A percentile compares a stretch with the other conserved stretches of the same genome.
Conservation (phyloP, 257 asterid genomes). For the Datura wrightii region DNA sequence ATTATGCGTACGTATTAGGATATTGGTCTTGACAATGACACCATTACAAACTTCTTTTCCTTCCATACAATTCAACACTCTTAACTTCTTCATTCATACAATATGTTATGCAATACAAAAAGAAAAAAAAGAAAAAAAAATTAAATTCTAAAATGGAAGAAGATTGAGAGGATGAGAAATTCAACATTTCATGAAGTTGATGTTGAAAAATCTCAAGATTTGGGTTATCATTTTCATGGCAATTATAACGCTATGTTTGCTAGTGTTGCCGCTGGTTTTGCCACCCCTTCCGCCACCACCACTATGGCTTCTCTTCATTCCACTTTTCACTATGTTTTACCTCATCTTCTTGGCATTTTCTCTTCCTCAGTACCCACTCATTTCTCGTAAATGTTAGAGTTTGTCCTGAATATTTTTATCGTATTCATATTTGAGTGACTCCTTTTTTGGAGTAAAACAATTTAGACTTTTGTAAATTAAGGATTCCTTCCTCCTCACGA, state of each 20-base stretch:
- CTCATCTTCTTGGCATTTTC: neutral
- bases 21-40: neutral
- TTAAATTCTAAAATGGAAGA: neutral
- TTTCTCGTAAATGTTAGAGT: neutral
- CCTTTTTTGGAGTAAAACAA: neutral
- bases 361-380: neutral
- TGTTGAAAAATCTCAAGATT: neutral
- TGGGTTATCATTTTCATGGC: neutral
- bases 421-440: neutral
- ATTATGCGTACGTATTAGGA: neutral
- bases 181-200: neutral
- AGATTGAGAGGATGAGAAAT: too few relatives aligned
- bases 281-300: slow-evolving; percentile 25
- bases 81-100: neutral
- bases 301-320: slow-evolving; percentile 6
- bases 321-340: neutral
- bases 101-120: neutral
- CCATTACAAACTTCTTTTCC: slow-evolving; percentile 11
- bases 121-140: neutral
- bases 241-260: neutral
- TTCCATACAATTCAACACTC: neutral
- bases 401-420: neutral
- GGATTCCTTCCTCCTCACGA: neutral
- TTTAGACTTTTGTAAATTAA: neutral
- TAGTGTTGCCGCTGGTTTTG: neutral